phyloP scores from a whole-genome alignment of 306 rosid species.

The Amphicarpaea edgeworthii region DNA sequence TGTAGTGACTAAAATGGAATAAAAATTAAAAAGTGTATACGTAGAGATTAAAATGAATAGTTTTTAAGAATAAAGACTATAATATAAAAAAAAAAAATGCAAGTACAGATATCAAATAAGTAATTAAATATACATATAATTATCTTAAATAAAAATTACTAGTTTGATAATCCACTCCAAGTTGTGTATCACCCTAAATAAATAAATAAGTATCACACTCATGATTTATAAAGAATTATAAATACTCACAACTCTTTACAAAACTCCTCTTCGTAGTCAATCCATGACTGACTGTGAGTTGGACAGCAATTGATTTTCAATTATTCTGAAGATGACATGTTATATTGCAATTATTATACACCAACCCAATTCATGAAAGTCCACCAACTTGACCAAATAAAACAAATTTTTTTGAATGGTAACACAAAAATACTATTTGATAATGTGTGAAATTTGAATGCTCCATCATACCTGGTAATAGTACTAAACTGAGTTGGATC shows the following conservation, averaged over 20 bases:
- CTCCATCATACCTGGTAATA: neutral
- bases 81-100: no score
- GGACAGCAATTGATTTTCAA: constrained; percentile 12
- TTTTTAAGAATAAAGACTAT: no score
- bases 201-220: neutral
- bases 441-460: constrained; percentile 16
- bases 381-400: neutral
- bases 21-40: no score
- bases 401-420: neutral
- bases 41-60: no score
- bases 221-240: neutral
- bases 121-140: no score
- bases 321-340: constrained; percentile 27
- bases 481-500: constrained; percentile 10
- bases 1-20: no score
- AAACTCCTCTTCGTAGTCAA: no score
- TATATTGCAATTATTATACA: constrained; percentile 21
- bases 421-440: neutral
- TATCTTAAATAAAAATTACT: no score
- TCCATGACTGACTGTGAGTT: no score
- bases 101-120: no score
- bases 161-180: no score
- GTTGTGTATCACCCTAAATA: neutral
- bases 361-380: constrained; percentile 11
- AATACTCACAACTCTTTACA: neutral